phyloP scores from a whole-genome alignment of 306 rosid species.

The Pyrus bretschneideri region DNA sequence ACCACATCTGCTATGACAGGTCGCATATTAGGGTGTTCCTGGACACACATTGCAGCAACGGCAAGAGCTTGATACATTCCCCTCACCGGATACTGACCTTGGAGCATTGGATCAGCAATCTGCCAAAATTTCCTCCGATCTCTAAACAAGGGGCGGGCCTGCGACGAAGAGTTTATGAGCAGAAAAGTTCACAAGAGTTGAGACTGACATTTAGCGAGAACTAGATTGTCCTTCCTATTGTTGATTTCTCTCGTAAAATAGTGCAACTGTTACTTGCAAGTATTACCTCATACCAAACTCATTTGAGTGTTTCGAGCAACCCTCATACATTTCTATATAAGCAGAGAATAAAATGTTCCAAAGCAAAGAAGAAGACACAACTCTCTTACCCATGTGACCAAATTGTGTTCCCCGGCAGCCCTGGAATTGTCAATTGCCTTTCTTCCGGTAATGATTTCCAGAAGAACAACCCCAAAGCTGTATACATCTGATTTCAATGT shows the following conservation, averaged over 20 bases:
- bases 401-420: slow-evolving; percentile 47
- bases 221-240: background rate
- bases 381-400: slow-evolving; percentile 47
- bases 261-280: background rate
- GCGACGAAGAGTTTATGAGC: slow-evolving; percentile 12
- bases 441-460: slow-evolving; percentile 52
- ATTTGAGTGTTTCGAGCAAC: background rate
- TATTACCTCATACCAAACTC: background rate
- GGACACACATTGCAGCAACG: slow-evolving; percentile 59
- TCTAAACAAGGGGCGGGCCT: slow-evolving; percentile 53
- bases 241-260: background rate
- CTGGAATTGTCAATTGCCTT: slow-evolving; percentile 46
- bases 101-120: slow-evolving; percentile 50
- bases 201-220: background rate
- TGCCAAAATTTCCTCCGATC: slow-evolving; percentile 44
- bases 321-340: background rate
- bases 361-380: slow-evolving; percentile 4
- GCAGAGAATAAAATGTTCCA: background rate
- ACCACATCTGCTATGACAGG: slow-evolving; percentile 54
- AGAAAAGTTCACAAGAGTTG: background rate
- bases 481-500: slow-evolving; percentile 52
- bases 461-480: slow-evolving; percentile 57
- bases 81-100: slow-evolving; percentile 51
- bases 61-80: slow-evolving; percentile 60
- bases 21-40: slow-evolving; percentile 54